Evolutionary conservation across 768 basidiomycete species (phyloP).

Genomic region (Lactarius tabidus): DNA sequence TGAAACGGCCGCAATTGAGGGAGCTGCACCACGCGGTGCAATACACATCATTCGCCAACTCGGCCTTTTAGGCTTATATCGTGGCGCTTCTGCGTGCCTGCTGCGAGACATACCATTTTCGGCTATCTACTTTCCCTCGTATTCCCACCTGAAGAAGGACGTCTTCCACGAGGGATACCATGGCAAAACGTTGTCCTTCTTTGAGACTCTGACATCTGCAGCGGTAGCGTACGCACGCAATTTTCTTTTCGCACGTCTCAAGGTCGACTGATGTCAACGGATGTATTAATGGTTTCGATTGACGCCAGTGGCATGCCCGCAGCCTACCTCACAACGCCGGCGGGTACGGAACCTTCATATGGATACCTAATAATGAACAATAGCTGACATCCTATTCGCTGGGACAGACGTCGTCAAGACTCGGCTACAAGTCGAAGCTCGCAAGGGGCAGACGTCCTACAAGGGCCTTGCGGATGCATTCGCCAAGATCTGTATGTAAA

Average conservation of each 20-base stretch:
- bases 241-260: constrained; percentile 4
- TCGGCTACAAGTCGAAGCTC: constrained; percentile 87
- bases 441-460: constrained; percentile 87
- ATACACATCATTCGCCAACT: constrained; percentile 90
- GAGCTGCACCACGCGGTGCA: constrained; percentile 78
- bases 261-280: constrained; percentile 10
- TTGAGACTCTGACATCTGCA: constrained; percentile 82
- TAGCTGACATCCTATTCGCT: constrained; percentile 18
- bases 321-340: constrained; percentile 88
- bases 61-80: constrained; percentile 90
- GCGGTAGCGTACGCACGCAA: constrained; percentile 64
- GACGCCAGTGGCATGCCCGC: constrained; percentile 89
- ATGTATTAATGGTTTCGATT: constrained; percentile 17
- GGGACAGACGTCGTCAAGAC: constrained; percentile 93
- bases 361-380: constrained; percentile 6
- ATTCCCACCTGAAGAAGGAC: constrained; percentile 88
- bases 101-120: constrained; percentile 97
- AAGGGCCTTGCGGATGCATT: constrained; percentile 89
- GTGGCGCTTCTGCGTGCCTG: constrained; percentile 88
- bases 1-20: constrained; percentile 85
- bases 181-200: constrained; percentile 86
- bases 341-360: constrained; percentile 47
- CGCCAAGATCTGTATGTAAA: constrained; percentile 76
- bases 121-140: constrained; percentile 86
- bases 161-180: constrained; percentile 94